Evolutionary conservation across 352 stramenopile species (phyloP), one percentile per base, ranked within the genome.

Genomic region (Blastocystis sp.): DNA sequence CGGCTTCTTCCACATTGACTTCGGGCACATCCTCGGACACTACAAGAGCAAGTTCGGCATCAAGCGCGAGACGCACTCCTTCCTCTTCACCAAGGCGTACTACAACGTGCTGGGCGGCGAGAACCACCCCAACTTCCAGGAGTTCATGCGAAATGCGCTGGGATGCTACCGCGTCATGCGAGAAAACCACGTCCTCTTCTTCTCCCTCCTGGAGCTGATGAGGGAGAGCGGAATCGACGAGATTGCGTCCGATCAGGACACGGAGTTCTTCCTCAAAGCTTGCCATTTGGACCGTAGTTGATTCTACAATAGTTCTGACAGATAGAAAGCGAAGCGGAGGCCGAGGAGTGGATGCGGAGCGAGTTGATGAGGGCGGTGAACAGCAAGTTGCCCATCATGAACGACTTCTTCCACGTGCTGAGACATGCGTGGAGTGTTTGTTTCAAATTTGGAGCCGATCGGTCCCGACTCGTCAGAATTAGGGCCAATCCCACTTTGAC

Each of bases 1-100:
- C 3, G 95, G 95, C 0, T 95, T 95, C 84, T 97, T 98, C 90
- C 95, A 98, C 92, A 98, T 98, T 71, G 95, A 98, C 77, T 98
- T 98, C 88, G 95, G 95, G 0, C 94, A 97, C 88, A 97, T 97
- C 71, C 89, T 97, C 40, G 94, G 94, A n/a, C 95, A 97, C 67
- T 97, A 96, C 90, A 97, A 97, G 90, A 93, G 90, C 34, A 97
- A 97, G 84, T 81, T 95, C 17, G 94, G 94, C 9, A 92, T 96
- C 60, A 96, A 96, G 88, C 91, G 94, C 5, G 94, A 97, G 88
- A 92, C 92, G 38, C 92, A 93, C 0, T 93, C 93, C 45, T 97
- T 97, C 78, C 92, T 97, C n/a, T 95, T 97, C 71, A 97, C 94
- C 0, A 92, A 92, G 1, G 92, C 92, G 14, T 96, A 97, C 92